Base-by-base conservation (phyloP, 805 yeast species). In the Metschnikowia similis region DNA sequence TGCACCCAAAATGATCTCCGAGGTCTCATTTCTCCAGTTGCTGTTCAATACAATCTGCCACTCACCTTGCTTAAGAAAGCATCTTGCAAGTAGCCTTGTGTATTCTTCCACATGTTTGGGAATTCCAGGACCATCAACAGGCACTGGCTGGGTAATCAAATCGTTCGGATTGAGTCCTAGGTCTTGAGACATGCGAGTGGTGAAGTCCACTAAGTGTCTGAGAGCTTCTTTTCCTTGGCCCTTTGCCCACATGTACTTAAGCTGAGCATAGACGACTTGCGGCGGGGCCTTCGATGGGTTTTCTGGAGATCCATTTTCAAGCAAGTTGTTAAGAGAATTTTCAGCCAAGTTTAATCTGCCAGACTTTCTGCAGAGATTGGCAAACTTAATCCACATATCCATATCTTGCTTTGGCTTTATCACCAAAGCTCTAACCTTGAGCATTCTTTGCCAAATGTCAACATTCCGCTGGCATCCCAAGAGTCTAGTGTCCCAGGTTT, bases 301-400 rank as follows among this genome's bases (percentile, higher is more conserved):
- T 39, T 73, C 77, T 31, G 83, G 81, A 5, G 84, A 82, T 1
- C 86, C 88, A 53, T 82, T 89, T 58, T 89, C 96, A 31, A 90
- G 65, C 50, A 94, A 74, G 6, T 85, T 80, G 57, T 88, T 87
- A 56, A 95, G 74, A 0, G 97, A 87, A 64, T 90, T 90, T 62
- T 92, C 97, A 2, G 99, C 97, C 48, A 95, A 72, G 7, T 92
- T 92, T 58, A 89, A 73, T 55, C 99, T 77, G 6, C 96, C 97
- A 14, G 97, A 87, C 69, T 94, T 94, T 54, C 99, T 80, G 65
- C 98, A 90, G 50, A 94, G 73, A 62, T 94, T 94, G 17, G 99
- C 98, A 75, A 94, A 95, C 66, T 94, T 91, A 60, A 94, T 92
- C 97, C 98, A 90, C 81, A 91, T 89, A 48, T 88, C 94, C 94